Conservation (phyloP, 2,329 filamentous ascomycete species). For the Setomelanomma holmii region DNA sequence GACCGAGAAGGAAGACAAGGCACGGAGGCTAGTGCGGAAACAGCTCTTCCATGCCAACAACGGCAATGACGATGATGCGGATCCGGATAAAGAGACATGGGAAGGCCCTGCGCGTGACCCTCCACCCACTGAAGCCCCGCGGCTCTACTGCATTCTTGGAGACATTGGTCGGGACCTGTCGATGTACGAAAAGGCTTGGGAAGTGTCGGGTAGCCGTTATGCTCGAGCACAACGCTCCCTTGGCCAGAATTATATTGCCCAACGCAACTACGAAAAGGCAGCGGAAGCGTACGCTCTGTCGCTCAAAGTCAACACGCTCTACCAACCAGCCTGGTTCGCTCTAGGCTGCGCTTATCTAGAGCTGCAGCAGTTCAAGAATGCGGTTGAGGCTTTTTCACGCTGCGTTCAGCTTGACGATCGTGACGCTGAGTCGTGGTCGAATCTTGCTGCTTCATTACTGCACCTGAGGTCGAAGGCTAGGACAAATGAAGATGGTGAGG, state of each 20-base stretch:
- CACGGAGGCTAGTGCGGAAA: conserved; percentile 75
- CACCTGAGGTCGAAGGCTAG: conserved; percentile 64
- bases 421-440: conserved; percentile 93
- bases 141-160: conserved; percentile 91
- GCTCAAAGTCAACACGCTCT: conserved; percentile 79
- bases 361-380: conserved; percentile 76
- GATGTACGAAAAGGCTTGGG: conserved; percentile 88
- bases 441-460: conserved; percentile 84
- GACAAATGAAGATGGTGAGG: conserved; percentile 46
- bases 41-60: conserved; percentile 75
- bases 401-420: conserved; percentile 85
- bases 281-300: conserved; percentile 80
- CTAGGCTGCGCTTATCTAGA: conserved; percentile 88
- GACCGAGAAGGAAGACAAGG: conserved; percentile 83
- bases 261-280: conserved; percentile 72
- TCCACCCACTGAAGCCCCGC: conserved; percentile 80
- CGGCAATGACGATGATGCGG: conserved; percentile 46
- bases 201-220: conserved; percentile 79
- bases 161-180: conserved; percentile 79
- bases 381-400: conserved; percentile 81
- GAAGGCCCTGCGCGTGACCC: conserved; percentile 74
- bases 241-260: conserved; percentile 75
- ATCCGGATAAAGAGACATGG: conserved; percentile 60
- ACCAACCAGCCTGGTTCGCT: conserved; percentile 85
- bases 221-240: conserved; percentile 87